These are phyloP conservation scores for Ophiobolus disseminans DNA, from an alignment of 2,329 filamentous ascomycete species.

Conservation along the genomic window DNA sequence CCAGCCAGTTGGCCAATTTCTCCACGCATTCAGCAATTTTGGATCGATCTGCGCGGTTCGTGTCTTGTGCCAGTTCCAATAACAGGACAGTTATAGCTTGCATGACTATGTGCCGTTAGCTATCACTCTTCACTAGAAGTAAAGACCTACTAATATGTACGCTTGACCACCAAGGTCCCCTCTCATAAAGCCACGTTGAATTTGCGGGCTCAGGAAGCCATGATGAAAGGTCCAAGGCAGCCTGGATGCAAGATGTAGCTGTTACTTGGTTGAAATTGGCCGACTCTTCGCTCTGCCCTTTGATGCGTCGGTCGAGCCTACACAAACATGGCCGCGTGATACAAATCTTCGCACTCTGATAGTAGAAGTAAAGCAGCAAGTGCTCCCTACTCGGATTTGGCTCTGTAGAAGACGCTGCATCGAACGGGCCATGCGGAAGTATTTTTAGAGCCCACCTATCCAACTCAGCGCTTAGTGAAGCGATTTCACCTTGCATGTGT, in stretches of 20 bases:
- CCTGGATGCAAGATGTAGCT: slow-evolving; percentile 43
- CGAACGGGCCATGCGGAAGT: slow-evolving; percentile 27
- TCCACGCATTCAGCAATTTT: slow-evolving; percentile 29
- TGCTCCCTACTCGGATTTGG: slow-evolving; percentile 16
- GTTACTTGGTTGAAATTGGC: slow-evolving; percentile 37
- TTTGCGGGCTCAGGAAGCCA: slow-evolving; percentile 40
- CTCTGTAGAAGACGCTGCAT: background rate
- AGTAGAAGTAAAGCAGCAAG: slow-evolving; percentile 34
- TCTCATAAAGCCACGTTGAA: slow-evolving; percentile 19
- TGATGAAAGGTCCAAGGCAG: slow-evolving; percentile 40
- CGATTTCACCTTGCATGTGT: slow-evolving; percentile 31
- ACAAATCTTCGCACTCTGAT: slow-evolving; percentile 43
- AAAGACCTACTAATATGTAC: slow-evolving; percentile 30
- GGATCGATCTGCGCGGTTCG: slow-evolving; percentile 30
- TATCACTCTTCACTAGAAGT: background rate
- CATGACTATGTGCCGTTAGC: slow-evolving; percentile 36
- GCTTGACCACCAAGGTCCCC: slow-evolving; percentile 50
- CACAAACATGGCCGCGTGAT: slow-evolving; percentile 50
- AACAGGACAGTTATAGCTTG: slow-evolving; percentile 49
- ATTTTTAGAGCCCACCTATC: slow-evolving; percentile 34
- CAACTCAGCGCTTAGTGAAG: slow-evolving; percentile 33
- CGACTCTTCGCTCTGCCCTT: slow-evolving; percentile 39
- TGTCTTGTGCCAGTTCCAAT: slow-evolving; percentile 42
- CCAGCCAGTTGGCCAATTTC: slow-evolving; percentile 43
- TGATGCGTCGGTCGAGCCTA: slow-evolving; percentile 40